Evolutionary conservation across 1,284 basidiomycete genomes (phyloP).

Genomic region (Cutaneotrichosporon arboriforme): DNA sequence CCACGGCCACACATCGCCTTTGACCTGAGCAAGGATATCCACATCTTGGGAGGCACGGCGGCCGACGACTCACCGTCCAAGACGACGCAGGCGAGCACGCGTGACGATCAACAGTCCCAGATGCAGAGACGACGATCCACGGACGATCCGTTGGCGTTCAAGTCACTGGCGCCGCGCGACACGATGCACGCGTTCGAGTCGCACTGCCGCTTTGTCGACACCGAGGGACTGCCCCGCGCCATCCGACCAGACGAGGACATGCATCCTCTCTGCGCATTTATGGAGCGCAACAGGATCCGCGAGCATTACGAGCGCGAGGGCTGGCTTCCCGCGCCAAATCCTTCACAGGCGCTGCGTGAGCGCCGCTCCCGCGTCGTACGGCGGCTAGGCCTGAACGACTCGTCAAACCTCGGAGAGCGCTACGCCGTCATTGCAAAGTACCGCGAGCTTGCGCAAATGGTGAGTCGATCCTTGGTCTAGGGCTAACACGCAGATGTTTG

Average conservation of each 20-base stretch:
- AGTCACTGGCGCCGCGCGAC: not conserved
- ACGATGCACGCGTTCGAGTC: not conserved
- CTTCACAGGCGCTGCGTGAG: slow-evolving; percentile 4
- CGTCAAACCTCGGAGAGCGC: slow-evolving; percentile 22
- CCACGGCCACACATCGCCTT: not conserved
- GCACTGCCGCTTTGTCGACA: slow-evolving; percentile 1
- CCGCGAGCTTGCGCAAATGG: slow-evolving; percentile 30
- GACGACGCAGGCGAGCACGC: not conserved
- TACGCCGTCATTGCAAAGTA: slow-evolving; percentile 35
- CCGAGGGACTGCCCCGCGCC: slow-evolving; percentile 7
- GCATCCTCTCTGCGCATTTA: slow-evolving; percentile 2
- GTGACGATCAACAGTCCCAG: too few relatives aligned
- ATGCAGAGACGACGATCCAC: too few relatives aligned
- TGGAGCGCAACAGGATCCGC: slow-evolving; percentile 22
- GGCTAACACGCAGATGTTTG: slow-evolving; percentile 20
- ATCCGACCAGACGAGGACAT: slow-evolving; percentile 4
- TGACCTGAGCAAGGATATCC: slow-evolving; percentile 1
- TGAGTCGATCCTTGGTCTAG: slow-evolving; percentile 7
- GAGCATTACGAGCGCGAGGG: slow-evolving; percentile 29
- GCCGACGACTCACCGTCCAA: slow-evolving; percentile 2
- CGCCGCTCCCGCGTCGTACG: slow-evolving; percentile 7
- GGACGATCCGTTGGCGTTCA: not conserved
- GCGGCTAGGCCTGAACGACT: slow-evolving; percentile 26
- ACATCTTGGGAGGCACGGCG: slow-evolving; percentile 2
- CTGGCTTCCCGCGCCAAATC: slow-evolving; percentile 29